Evolutionary conservation across 2,329 filamentous ascomycete genomes (phyloP).

Genomic region (Achaetomium macrosporum): DNA sequence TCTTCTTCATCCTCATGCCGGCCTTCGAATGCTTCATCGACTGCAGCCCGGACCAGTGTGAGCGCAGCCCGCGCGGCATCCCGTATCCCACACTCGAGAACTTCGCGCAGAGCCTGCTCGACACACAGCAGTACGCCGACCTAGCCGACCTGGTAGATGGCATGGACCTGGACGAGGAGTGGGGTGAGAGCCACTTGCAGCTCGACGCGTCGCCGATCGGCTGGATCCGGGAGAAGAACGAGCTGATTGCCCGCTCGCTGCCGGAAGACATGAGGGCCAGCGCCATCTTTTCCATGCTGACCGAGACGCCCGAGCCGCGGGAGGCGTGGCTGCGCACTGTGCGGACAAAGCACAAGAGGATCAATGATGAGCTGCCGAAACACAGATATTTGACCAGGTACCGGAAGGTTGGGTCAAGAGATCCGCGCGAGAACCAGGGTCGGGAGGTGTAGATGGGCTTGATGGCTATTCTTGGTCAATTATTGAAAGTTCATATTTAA

Average conservation of each 20-base stretch:
- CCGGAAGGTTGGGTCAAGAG: background rate
- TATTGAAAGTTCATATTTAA: too few relatives aligned
- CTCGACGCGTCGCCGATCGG: background rate
- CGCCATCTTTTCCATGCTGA: background rate
- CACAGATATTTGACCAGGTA: background rate
- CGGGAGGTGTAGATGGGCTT: background rate
- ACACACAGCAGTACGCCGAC: background rate
- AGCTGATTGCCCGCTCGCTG: background rate
- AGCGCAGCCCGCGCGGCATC: background rate
- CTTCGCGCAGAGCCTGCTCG: constrained; percentile 2
- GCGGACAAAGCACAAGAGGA: background rate
- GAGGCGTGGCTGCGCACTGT: background rate
- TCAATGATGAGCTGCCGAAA: background rate
- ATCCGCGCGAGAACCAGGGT: background rate
- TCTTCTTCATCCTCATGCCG: constrained; percentile 2
- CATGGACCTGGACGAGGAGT: constrained; percentile 6
- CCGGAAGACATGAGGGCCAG: background rate
- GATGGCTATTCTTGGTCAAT: too few relatives aligned
- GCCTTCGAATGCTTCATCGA: constrained; percentile 2
- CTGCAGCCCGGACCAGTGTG: background rate
- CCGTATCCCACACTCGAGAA: constrained; percentile 1
- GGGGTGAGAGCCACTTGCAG: constrained; percentile 1
- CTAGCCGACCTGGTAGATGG: constrained; percentile 3
- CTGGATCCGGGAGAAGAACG: background rate
- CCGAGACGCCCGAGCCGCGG: background rate